A percentile compares a stretch with the other conserved stretches of the same genome.
Conservation (phyloP, 108 stramenopile genomes). For the Conticribra weissflogii region DNA sequence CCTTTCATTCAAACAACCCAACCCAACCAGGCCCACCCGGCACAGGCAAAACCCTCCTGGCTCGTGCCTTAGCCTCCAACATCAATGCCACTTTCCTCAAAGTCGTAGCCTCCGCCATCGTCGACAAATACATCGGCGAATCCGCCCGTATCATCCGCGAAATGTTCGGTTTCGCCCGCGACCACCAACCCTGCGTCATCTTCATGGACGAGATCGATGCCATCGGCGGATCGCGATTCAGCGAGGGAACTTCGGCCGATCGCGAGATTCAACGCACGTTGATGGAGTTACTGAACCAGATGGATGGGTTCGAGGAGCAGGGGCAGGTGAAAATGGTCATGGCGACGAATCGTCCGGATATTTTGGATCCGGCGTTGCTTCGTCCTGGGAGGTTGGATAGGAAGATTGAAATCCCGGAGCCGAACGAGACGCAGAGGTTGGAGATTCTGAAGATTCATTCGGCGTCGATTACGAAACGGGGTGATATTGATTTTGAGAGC, state of each 20-base stretch:
- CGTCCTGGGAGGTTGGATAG: conserved; percentile 99
- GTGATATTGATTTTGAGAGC: conserved; percentile 97
- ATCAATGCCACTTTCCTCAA: conserved; percentile 97
- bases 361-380: conserved; percentile 97
- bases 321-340: conserved; percentile 99
- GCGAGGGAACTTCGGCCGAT: conserved; percentile 95
- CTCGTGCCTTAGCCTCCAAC: conserved; percentile 96
- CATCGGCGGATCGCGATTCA: conserved; percentile 97
- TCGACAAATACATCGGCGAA: conserved; percentile 99
- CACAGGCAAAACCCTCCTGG: conserved; percentile 93
- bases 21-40: too few relatives aligned
- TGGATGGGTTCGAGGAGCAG: conserved; percentile 98
- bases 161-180: conserved; percentile 98
- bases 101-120: conserved; percentile 97
- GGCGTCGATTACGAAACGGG: conserved; percentile 88
- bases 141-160: conserved; percentile 97
- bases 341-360: conserved; percentile 99
- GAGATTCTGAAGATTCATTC: conserved; percentile 99
- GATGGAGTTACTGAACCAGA: conserved; percentile 98
- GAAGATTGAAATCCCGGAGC: conserved; percentile 99
- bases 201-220: conserved; percentile 99
- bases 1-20: too few relatives aligned
- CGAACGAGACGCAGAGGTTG: conserved; percentile 95
- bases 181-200: conserved; percentile 97
- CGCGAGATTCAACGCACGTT: conserved; percentile 99